Evolutionary conservation across 352 stramenopile species (phyloP), one percentile per base, ranked within the genome.

Genomic region (Pythium rhizo-oryzae): DNA sequence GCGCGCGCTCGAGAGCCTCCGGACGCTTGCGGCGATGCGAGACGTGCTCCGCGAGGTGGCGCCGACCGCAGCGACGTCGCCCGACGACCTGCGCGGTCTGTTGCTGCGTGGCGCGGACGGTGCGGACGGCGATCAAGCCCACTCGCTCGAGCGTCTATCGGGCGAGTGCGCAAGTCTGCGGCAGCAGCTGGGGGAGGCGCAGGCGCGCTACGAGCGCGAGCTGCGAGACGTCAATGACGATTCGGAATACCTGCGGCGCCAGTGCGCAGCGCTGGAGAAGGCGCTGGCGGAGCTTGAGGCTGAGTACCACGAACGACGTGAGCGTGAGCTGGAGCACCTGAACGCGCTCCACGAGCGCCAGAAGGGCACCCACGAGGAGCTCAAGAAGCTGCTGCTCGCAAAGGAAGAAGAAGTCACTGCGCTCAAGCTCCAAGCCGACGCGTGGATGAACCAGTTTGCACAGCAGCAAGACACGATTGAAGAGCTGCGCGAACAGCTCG

Each of bases 351-450:
- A 71, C 16, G 73, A 81, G 13, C 61, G 73, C 24, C 75, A 87
- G 58, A 75, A 67, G 49, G 71, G 79, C 15, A 69, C 78, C 30
- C 77, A 80, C 55, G 75, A 82, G 25, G 72, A 79, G 25, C 76
- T 90, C 64, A 72, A 82, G 63, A 65, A 78, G 15, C 39, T 82
- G 24, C 59, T 90, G 21, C 60, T 63, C 6, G 71, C 77, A 11
- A 80, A 77, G 12, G 78, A 89, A 47, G 69, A 82, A 41, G 72
- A 87, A 52, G 76, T 86, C 25, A 62, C 62, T 19, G 56, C 67
- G 6, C 74, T 92, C 49, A 75, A 75, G 46, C 37, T 69, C 19
- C 71, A 75, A 33, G 74, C 70, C 9, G 62, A 67, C 41, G 49
- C 52, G 25, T 72, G 62, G 39, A 72, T 70, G 19, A 75, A 81